These are phyloP conservation scores for Hawksworthiomyces lignivorus DNA, from an alignment of 2,329 filamentous ascomycete genomes.

Conservation along the genomic window DNA sequence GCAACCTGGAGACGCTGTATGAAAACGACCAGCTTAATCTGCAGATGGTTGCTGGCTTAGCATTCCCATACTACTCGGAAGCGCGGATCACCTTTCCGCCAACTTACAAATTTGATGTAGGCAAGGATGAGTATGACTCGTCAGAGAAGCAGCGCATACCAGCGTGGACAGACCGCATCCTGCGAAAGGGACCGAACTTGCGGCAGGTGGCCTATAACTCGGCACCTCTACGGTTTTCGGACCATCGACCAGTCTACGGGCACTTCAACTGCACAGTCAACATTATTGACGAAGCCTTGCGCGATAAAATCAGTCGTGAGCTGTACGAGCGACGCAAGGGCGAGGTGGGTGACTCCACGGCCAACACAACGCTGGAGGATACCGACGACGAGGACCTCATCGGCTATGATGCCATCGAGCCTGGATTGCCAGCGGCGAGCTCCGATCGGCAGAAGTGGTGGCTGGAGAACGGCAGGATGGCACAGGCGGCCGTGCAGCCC, in stretches of 20 bases:
- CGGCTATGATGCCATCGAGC: slow-evolving; percentile 75
- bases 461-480: slow-evolving; percentile 64
- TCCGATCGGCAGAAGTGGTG: slow-evolving; percentile 65
- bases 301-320: slow-evolving; percentile 63
- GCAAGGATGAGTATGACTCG: slow-evolving; percentile 81
- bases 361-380: slow-evolving; percentile 47
- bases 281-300: slow-evolving; percentile 67
- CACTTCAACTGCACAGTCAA: slow-evolving; percentile 78
- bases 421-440: slow-evolving; percentile 62
- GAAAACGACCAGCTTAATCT: slow-evolving; percentile 94
- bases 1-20: slow-evolving; percentile 71
- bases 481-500: slow-evolving; percentile 62
- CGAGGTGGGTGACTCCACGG: slow-evolving; percentile 57
- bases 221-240: slow-evolving; percentile 80
- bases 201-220: slow-evolving; percentile 76
- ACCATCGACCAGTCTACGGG: slow-evolving; percentile 92
- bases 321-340: slow-evolving; percentile 64
- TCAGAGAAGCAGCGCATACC: slow-evolving; percentile 95
- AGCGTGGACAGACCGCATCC: slow-evolving; percentile 91
- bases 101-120: slow-evolving; percentile 93
- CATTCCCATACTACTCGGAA: slow-evolving; percentile 90
- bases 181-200: slow-evolving; percentile 78
- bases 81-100: slow-evolving; percentile 80
- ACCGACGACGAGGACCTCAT: slow-evolving; percentile 73
- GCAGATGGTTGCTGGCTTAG: slow-evolving; percentile 88